Evolutionary conservation across 2,329 filamentous ascomycete species (phyloP).

Genomic region (Talaromyces islandicus): DNA sequence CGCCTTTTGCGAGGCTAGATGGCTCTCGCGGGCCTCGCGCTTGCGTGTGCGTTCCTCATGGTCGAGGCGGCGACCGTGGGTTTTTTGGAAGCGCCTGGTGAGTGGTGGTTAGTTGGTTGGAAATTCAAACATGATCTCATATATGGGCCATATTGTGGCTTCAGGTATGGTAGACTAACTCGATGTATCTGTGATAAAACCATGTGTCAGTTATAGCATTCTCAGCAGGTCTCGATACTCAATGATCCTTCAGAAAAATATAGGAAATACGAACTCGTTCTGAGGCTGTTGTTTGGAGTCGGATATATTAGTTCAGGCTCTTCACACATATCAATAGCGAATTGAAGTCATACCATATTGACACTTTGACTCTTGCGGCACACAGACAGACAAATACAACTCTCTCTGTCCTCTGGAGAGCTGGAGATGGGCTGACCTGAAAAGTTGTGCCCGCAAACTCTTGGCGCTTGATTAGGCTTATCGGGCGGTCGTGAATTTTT

Average conservation of each 20-base stretch:
- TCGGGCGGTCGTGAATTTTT: not conserved
- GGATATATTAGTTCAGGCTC: not conserved
- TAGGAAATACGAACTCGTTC: constrained; percentile 36
- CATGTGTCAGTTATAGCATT: constrained; percentile 1
- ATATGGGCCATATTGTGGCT: constrained; percentile 34
- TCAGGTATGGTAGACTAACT: constrained; percentile 50
- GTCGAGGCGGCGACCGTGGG: constrained; percentile 50
- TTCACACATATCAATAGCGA: not conserved
- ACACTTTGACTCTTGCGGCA: not conserved
- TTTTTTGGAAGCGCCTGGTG: constrained; percentile 11
- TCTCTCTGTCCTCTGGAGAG: not conserved
- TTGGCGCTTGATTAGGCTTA: constrained; percentile 5
- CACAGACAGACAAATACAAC: not conserved
- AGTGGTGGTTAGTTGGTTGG: constrained; percentile 8
- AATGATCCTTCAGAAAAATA: constrained; percentile 10
- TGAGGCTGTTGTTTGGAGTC: constrained; percentile 24
- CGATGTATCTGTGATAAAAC: constrained; percentile 51
- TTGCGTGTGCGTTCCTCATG: constrained; percentile 88
- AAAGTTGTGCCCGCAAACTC: constrained; percentile 10
- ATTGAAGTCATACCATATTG: constrained; percentile 4
- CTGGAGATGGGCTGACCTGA: too few species aligned
- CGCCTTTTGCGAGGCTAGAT: constrained; percentile 81
- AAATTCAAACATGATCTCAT: not conserved
- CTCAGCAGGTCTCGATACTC: not conserved
- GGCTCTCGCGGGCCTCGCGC: constrained; percentile 77